Conservation (phyloP, 345 rosid genomes). For the Dovyalis caffra region DNA sequence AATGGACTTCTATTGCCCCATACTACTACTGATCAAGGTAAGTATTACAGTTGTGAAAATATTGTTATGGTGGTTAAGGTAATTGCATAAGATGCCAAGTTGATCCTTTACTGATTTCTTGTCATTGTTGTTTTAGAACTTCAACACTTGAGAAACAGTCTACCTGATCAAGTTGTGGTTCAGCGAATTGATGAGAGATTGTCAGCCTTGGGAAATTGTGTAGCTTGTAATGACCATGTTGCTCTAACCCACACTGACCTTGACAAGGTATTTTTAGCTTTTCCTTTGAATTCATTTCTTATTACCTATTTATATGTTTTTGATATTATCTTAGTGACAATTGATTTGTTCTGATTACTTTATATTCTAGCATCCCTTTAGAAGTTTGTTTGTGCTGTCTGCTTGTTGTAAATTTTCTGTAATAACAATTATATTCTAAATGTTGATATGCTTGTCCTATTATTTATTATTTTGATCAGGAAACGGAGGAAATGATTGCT, state of each 20-base stretch:
- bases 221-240: constrained; percentile 95
- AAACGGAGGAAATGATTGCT: constrained; percentile 86
- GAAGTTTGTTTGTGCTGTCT: neutral
- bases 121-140: constrained; percentile 50
- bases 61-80: too few relatives aligned
- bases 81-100: too few relatives aligned
- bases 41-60: constrained; percentile 7
- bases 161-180: constrained; percentile 87
- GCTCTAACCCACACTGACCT: constrained; percentile 94
- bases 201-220: constrained; percentile 92
- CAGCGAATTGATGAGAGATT: constrained; percentile 86
- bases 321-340: neutral
- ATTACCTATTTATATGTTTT: neutral
- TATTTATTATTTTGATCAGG: neutral
- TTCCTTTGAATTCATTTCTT: neutral
- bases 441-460: constrained; percentile 1
- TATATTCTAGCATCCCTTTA: neutral
- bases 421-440: constrained; percentile 32
- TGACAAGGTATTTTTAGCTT: constrained; percentile 45
- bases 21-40: constrained; percentile 94
- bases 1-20: constrained; percentile 94
- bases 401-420: neutral
- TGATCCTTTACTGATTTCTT: neutral
- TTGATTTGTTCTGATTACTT: neutral
- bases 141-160: constrained; percentile 89